Conservation (phyloP, 805 yeast genomes). For the Scheffersomyces stipitis region DNA sequence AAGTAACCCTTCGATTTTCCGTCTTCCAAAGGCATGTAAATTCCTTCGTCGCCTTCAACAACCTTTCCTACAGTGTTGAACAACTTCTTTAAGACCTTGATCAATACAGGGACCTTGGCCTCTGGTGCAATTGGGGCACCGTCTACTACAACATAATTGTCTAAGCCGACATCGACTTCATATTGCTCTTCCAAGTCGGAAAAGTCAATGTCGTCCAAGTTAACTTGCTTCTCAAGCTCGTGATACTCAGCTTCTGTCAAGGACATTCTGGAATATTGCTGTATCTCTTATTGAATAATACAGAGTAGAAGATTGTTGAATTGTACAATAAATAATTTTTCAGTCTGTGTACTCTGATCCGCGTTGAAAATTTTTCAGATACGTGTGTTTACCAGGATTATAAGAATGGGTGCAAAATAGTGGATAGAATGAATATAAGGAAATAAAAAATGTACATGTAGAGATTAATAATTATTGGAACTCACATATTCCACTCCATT, state of each 20-base stretch:
- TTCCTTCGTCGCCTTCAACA: slow-evolving; percentile 55
- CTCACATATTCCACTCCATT: no score
- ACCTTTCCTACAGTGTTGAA: slow-evolving; percentile 78
- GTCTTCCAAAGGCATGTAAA: slow-evolving; percentile 77
- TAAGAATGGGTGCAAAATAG: no score
- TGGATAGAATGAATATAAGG: no score
- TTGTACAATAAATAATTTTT: no score
- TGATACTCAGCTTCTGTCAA: slow-evolving; percentile 21
- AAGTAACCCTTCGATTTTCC: slow-evolving; percentile 84
- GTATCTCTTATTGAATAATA: no score
- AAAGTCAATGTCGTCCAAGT: slow-evolving; percentile 63
- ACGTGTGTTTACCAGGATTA: no score
- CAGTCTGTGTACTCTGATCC: no score
- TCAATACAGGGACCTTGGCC: slow-evolving; percentile 76
- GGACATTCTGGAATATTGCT: slow-evolving; percentile 2
- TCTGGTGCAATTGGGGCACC: slow-evolving; percentile 97
- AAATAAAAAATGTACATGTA: no score
- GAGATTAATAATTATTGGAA: no score
- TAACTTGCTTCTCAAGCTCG: slow-evolving; percentile 40
- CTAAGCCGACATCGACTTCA: slow-evolving; percentile 60
- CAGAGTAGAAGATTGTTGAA: no score
- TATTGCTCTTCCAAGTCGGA: slow-evolving; percentile 81
- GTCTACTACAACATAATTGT: slow-evolving; percentile 80
- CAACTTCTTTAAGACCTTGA: slow-evolving; percentile 81
- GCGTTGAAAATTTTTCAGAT: no score